Percentiles rank a stretch among this genome's conserved stretches.
phyloP scores from a whole-genome alignment of 2,329 filamentous ascomycete genomes.

The Gnomoniopsis sp. region DNA sequence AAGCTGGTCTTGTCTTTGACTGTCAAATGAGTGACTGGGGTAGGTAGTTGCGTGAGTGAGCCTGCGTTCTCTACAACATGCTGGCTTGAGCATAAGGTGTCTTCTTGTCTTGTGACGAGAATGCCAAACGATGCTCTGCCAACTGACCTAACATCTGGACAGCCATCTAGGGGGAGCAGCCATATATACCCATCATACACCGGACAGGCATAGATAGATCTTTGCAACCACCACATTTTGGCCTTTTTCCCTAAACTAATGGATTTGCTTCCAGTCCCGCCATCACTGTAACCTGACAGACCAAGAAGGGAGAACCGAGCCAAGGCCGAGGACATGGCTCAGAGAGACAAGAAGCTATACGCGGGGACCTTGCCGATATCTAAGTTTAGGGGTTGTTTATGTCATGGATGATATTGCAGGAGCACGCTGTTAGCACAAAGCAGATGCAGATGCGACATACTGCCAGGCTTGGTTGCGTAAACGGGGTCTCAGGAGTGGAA shows the following conservation, averaged over 20 bases:
- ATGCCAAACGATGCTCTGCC: background rate
- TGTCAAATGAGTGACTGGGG: conserved; percentile 12
- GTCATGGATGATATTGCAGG: conserved; percentile 4
- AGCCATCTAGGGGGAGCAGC: background rate
- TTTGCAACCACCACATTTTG: background rate
- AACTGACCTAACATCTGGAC: conserved; percentile 6
- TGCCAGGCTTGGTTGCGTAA: background rate
- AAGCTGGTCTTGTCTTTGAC: background rate
- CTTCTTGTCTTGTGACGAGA: conserved; percentile 10
- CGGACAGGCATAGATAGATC: background rate
- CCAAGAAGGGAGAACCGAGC: background rate
- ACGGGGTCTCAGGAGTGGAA: background rate
- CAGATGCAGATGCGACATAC: background rate
- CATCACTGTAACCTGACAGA: background rate
- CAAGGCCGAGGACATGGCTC: conserved; percentile 10
- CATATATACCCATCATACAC: conserved; percentile 4
- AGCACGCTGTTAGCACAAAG: background rate
- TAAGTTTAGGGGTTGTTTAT: background rate
- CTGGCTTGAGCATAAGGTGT: conserved; percentile 17
- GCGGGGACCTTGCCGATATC: background rate
- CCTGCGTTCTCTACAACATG: conserved; percentile 8
- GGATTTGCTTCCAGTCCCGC: background rate
- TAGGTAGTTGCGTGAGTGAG: conserved; percentile 1
- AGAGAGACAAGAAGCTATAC: background rate
- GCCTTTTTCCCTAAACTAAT: background rate